Conservation (phyloP, 331 rosid genomes). For the Pyrus hybrid region DNA sequence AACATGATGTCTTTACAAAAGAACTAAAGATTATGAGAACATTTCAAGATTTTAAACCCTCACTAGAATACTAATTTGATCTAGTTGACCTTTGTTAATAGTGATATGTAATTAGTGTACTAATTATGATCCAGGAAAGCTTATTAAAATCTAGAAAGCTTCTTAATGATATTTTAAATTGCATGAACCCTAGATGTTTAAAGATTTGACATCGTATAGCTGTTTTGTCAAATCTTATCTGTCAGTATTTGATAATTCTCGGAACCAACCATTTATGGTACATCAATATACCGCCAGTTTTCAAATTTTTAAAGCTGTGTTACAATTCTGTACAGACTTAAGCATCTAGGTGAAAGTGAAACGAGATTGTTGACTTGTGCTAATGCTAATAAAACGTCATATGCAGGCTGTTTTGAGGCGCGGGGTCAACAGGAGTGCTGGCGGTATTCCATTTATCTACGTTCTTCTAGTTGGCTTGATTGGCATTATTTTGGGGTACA, state of each 20-base stretch:
- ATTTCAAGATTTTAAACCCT: neutral
- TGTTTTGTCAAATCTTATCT: neutral
- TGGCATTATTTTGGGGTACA: constrained; percentile 72
- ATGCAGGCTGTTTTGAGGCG: constrained; percentile 64
- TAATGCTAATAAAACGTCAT: neutral
- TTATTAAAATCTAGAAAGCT: neutral
- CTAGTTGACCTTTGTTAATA: neutral
- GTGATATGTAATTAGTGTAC: neutral
- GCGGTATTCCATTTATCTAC: constrained; percentile 51
- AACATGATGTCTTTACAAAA: neutral
- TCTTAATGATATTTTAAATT: neutral
- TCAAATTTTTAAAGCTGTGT: neutral
- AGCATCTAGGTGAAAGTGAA: neutral
- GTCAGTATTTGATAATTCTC: neutral
- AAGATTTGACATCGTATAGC: neutral
- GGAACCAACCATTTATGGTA: neutral
- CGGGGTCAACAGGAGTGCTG: constrained; percentile 20
- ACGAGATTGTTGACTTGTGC: neutral
- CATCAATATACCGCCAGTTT: neutral
- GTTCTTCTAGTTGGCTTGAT: constrained; percentile 53
- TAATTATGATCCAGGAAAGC: neutral
- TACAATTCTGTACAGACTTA: neutral
- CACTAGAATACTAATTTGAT: neutral
- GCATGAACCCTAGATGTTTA: neutral
- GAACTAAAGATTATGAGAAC: neutral